Conservation (phyloP, 176 grass and related monocot genomes). For the Elymus sibiricus region DNA sequence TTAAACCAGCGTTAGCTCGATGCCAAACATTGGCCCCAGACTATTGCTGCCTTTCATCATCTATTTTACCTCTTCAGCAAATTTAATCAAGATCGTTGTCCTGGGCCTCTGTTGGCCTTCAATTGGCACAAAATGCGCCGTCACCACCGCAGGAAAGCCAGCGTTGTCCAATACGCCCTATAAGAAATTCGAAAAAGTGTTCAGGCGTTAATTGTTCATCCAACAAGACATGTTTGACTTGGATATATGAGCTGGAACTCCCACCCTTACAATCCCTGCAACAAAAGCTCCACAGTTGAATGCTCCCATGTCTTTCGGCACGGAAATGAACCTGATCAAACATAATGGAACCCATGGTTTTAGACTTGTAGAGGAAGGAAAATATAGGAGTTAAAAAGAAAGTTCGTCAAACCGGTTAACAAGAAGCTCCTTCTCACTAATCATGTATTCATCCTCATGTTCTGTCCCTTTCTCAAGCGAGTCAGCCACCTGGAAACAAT, state of each 20-base stretch:
- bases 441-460: conserved; percentile 99
- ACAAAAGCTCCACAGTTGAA: conserved; percentile 99
- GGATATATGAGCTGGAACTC: conserved; percentile 11
- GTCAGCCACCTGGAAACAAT: conserved; percentile 71
- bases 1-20: not conserved
- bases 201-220: not conserved
- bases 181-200: not conserved
- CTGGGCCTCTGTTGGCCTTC: conserved; percentile 91
- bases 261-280: conserved; percentile 90
- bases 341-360: not conserved
- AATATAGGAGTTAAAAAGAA: not conserved
- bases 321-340: conserved; percentile 83
- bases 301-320: conserved; percentile 98
- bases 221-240: not conserved
- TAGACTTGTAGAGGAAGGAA: not conserved
- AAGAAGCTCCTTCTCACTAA: conserved; percentile 98
- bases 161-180: conserved; percentile 88
- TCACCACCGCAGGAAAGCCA: conserved; percentile 87
- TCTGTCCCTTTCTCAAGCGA: conserved; percentile 99
- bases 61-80: conserved; percentile 75
- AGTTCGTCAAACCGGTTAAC: conserved; percentile 69
- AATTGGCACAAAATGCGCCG: conserved; percentile 87
- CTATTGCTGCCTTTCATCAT: not conserved
- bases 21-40: not conserved
- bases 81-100: conserved; percentile 96